Percentiles rank a stretch among this genome's conserved stretches.
Conservation (phyloP, 2,329 filamentous ascomycete species). For the Microdochium paspali region DNA sequence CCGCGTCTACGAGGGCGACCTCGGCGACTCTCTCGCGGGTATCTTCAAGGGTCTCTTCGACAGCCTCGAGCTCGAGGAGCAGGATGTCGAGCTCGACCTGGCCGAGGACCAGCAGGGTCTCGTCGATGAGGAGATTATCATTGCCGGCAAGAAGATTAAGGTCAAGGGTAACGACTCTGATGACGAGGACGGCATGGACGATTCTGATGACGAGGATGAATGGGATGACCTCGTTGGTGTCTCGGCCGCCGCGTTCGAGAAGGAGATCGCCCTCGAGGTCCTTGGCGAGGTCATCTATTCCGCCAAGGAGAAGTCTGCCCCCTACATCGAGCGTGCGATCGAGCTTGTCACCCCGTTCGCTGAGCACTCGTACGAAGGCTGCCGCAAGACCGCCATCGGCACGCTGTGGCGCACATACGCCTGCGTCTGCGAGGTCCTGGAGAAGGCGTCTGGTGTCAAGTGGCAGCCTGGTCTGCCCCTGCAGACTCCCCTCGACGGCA, state of each 20-base stretch:
- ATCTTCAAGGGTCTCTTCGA: slow-evolving; percentile 75
- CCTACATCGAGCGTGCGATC: slow-evolving; percentile 80
- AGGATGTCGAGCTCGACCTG: slow-evolving; percentile 69
- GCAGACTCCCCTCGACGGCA: slow-evolving; percentile 66
- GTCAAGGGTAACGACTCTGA: slow-evolving; percentile 52
- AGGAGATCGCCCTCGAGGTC: slow-evolving; percentile 94
- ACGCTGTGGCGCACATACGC: slow-evolving; percentile 92
- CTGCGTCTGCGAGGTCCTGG: slow-evolving; percentile 79
- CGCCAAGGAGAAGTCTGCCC: slow-evolving; percentile 42
- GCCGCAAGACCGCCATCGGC: slow-evolving; percentile 82
- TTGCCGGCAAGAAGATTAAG: slow-evolving; percentile 80
- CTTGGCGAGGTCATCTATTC: slow-evolving; percentile 82
- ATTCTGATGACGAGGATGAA: slow-evolving; percentile 68
- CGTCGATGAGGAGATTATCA: slow-evolving; percentile 39
- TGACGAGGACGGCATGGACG: slow-evolving; percentile 48
- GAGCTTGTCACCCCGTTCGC: slow-evolving; percentile 71
- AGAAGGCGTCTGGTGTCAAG: slow-evolving; percentile 68
- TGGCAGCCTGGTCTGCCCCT: slow-evolving; percentile 85
- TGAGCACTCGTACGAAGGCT: slow-evolving; percentile 86
- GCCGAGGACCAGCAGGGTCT: slow-evolving; percentile 39
- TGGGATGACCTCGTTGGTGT: slow-evolving; percentile 79
- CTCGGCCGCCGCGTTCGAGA: slow-evolving; percentile 85
- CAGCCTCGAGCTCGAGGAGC: slow-evolving; percentile 79
- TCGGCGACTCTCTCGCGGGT: slow-evolving; percentile 67
- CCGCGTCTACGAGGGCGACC: slow-evolving; percentile 83